These are phyloP conservation scores for Phallus indusiatus DNA, from an alignment of 768 basidiomycete species.

Conservation along the genomic window DNA sequence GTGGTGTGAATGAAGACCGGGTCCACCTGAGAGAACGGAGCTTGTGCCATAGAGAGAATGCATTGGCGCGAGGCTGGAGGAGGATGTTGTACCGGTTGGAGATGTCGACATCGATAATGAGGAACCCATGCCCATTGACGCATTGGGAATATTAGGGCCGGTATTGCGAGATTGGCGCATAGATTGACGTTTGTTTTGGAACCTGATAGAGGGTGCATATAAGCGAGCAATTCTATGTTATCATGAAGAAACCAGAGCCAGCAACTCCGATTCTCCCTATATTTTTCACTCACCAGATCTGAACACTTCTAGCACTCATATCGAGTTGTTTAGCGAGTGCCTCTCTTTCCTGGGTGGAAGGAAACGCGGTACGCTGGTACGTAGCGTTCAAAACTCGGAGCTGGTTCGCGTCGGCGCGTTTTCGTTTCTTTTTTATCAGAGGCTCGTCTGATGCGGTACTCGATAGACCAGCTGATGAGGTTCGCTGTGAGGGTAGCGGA, in stretches of 20 bases:
- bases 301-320: slow-evolving; percentile 79
- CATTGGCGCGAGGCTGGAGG: slow-evolving; percentile 6
- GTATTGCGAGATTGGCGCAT: slow-evolving; percentile 73
- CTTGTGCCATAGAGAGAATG: background rate
- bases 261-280: no score
- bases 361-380: slow-evolving; percentile 75
- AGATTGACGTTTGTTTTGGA: slow-evolving; percentile 80
- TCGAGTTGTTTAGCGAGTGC: slow-evolving; percentile 66
- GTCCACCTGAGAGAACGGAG: no score
- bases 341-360: slow-evolving; percentile 78
- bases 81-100: background rate
- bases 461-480: slow-evolving; percentile 63
- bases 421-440: slow-evolving; percentile 81
- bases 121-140: background rate
- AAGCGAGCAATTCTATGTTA: slow-evolving; percentile 14
- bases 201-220: slow-evolving; percentile 40
- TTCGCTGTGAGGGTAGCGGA: background rate
- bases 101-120: slow-evolving; percentile 9
- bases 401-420: slow-evolving; percentile 73
- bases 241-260: no score
- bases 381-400: slow-evolving; percentile 74
- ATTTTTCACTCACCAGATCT: slow-evolving; percentile 60
- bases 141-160: background rate
- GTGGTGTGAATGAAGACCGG: background rate
- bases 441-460: slow-evolving; percentile 19